A percentile compares a stretch with the other conserved stretches of the same genome.
phyloP scores from a whole-genome alignment of 345 rosid species.

The Salix koriyanagi region DNA sequence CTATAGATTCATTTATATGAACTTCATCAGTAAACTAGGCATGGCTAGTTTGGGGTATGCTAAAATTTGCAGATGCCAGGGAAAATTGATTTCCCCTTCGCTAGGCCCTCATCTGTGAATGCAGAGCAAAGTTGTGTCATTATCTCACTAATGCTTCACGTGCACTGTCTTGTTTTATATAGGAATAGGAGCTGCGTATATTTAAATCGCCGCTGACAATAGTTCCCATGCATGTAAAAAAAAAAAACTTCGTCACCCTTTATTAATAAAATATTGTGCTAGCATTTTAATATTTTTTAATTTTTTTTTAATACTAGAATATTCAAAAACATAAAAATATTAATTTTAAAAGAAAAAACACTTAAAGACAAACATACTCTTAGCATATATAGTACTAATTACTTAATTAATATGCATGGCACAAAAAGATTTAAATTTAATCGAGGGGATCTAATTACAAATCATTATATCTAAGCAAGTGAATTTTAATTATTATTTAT shows the following conservation, averaged over 20 bases:
- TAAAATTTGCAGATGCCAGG: not conserved
- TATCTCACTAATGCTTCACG: slow-evolving; percentile 7
- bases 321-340: too few relatives aligned
- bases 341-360: too few relatives aligned
- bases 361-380: too few relatives aligned
- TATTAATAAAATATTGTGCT: too few relatives aligned
- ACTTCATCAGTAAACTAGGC: not conserved
- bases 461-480: too few relatives aligned
- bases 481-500: too few relatives aligned
- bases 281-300: too few relatives aligned
- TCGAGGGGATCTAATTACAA: too few relatives aligned
- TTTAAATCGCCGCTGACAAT: not conserved
- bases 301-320: too few relatives aligned
- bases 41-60: not conserved
- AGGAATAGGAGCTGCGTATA: not conserved
- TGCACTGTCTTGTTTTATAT: slow-evolving; percentile 2
- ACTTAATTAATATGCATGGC: too few relatives aligned
- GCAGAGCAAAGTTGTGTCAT: not conserved
- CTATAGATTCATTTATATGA: not conserved
- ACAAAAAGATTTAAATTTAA: too few relatives aligned
- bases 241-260: not conserved
- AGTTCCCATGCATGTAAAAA: not conserved
- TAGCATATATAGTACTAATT: too few relatives aligned
- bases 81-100: not conserved
- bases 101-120: not conserved